Base-by-base conservation (phyloP, 208 protist species). In the Trypanosoma brucei region DNA sequence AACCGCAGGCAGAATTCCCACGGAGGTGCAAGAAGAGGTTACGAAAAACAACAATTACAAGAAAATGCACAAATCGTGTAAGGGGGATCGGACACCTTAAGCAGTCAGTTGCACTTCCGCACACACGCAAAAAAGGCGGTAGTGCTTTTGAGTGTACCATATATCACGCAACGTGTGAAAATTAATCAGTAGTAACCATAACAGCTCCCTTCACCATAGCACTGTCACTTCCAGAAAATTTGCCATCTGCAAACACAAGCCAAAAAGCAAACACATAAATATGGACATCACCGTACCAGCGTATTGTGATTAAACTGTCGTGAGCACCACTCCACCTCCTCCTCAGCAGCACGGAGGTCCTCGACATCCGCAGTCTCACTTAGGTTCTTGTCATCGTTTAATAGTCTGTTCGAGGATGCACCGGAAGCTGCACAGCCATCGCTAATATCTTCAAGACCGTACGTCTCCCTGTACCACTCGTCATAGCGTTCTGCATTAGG, bases 391-490 rank as follows among this genome's bases (percentile, higher is more conserved):
- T 68, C 55, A 56, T 92, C 86, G 59, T 88, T 68, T 36, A 87
- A 45, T 8, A 53, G 37, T 14, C 70, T 77, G 57, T 88, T 88
- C 11, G 85, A 86, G 31, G 67, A 54, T 22, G 79, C 85, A 0
- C 85, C 85, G 4, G 81, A 88, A 13, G 85, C 85, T 1, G 79
- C 79, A 42, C 72, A 76, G 0, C 85, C 81, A 67, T 88, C 79
- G 13, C 76, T 82, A 37, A 88, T 61, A 52, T 86, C 83, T 30
- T 86, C 81, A 36, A 87, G 61, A 35, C 69, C 71, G 62, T 93
- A 91, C 37, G 80, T 91, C 49, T 73, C 72, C 36, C 78, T 80
- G 71, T 91, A 93, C 87, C 87, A 93, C 49, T 72, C 72, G 50
- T 86, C 79, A 65, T 93, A 93, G 8, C 76, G 68, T 62, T 86